Conservation (phyloP, 176 grass and related monocot species). For the Rhynchospora tenuis region DNA sequence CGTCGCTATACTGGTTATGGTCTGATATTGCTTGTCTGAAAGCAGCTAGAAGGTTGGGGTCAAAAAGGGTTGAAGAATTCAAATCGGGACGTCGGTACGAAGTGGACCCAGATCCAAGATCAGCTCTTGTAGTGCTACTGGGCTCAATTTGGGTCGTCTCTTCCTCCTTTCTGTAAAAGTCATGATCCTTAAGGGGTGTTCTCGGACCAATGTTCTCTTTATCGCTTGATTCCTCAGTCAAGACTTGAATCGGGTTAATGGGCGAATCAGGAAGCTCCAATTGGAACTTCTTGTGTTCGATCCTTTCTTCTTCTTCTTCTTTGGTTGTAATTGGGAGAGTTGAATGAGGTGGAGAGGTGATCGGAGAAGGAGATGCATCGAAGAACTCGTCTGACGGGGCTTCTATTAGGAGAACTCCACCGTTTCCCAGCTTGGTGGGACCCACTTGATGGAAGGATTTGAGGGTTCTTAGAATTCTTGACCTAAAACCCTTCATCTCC, state of each 20-base stretch:
- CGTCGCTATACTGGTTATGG: constrained; percentile 32
- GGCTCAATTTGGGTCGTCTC: not conserved
- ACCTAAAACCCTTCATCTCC: constrained; percentile 45
- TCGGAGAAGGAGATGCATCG: constrained; percentile 18
- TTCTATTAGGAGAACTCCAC: constrained; percentile 11
- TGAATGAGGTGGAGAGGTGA: not conserved
- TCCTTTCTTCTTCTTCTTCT: not conserved
- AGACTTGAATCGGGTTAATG: not conserved
- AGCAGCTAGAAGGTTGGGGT: constrained; percentile 80
- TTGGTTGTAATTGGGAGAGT: not conserved
- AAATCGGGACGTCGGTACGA: constrained; percentile 58
- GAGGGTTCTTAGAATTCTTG: constrained; percentile 51
- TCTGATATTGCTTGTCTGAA: constrained; percentile 61
- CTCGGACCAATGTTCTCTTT: constrained; percentile 62
- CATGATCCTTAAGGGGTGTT: constrained; percentile 11
- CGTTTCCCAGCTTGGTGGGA: not conserved
- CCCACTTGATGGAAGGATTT: constrained; percentile 37
- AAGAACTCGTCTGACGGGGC: constrained; percentile 19
- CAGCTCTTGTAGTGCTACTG: not conserved
- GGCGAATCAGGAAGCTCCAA: not conserved
- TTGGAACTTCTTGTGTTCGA: not conserved
- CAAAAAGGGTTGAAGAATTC: constrained; percentile 63
- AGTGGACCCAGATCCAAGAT: not conserved
- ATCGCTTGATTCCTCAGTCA: not conserved
- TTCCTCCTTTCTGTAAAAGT: constrained; percentile 27